These are phyloP conservation scores for Aspergillus mulundensis DNA, from an alignment of 495 filamentous ascomycete species.

Conservation along the genomic window DNA sequence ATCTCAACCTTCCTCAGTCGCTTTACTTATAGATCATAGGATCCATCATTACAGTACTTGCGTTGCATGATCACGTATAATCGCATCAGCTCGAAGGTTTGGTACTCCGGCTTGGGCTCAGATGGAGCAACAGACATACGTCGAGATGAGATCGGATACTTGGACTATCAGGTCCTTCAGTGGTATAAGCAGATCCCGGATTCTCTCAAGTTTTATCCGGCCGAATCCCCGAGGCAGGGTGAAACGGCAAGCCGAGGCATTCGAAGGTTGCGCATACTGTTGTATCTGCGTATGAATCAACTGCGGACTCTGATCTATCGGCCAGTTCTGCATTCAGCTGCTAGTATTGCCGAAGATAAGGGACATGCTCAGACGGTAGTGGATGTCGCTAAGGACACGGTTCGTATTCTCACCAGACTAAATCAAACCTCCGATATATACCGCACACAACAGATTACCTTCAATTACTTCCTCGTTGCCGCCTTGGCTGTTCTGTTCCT, in stretches of 20 bases:
- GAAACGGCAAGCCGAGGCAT: constrained; percentile 44
- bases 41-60: constrained; percentile 62
- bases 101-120: constrained; percentile 55
- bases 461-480: constrained; percentile 83
- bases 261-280: constrained; percentile 48
- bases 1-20: not conserved
- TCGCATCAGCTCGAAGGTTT: constrained; percentile 72
- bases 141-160: constrained; percentile 63
- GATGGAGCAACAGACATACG: constrained; percentile 51
- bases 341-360: constrained; percentile 69
- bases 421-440: constrained; percentile 82
- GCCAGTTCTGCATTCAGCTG: constrained; percentile 71
- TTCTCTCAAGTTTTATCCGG: constrained; percentile 55
- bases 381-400: constrained; percentile 74
- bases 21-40: constrained; percentile 35
- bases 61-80: constrained; percentile 76
- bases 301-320: constrained; percentile 80
- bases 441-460: constrained; percentile 71
- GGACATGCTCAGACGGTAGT: constrained; percentile 66
- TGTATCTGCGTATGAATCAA: constrained; percentile 73
- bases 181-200: constrained; percentile 69
- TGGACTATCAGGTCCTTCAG: constrained; percentile 72
- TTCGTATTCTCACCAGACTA: constrained; percentile 66
- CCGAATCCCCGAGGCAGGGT: constrained; percentile 40
- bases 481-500: constrained; percentile 79